Percentiles rank a stretch among this genome's conserved stretches.
Evolutionary conservation across 192 early-diverging fungal species (phyloP).

Genomic region (Pilaira anomala): DNA sequence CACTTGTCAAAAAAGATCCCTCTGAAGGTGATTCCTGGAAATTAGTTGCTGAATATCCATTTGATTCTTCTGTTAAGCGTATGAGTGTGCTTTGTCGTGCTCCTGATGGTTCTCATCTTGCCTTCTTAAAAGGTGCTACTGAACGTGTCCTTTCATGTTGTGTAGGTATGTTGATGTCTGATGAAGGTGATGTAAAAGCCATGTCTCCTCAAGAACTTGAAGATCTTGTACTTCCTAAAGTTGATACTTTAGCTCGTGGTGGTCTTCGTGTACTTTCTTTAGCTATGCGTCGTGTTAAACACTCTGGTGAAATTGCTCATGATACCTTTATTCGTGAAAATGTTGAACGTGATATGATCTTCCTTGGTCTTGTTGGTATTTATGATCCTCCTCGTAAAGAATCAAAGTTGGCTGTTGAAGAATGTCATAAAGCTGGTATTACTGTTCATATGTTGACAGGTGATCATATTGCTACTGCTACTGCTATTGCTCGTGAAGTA

Average conservation of each 20-base stretch:
- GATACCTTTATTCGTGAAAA: constrained; percentile 50
- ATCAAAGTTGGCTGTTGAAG: constrained; percentile 60
- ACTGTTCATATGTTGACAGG: constrained; percentile 96
- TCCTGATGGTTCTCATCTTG: constrained; percentile 40
- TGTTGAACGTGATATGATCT: constrained; percentile 69
- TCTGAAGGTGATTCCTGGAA: constrained; percentile 43
- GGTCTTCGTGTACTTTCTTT: constrained; percentile 86
- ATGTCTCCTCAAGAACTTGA: constrained; percentile 41
- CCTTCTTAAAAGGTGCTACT: constrained; percentile 89
- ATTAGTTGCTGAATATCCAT: constrained; percentile 62
- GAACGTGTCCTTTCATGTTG: constrained; percentile 84
- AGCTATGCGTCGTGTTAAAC: constrained; percentile 58
- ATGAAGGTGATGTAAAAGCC: constrained; percentile 18
- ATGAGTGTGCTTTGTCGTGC: constrained; percentile 80
- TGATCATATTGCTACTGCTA: constrained; percentile 88
- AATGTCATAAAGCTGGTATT: constrained; percentile 90
- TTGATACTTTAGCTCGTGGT: constrained; percentile 68
- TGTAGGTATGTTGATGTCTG: constrained; percentile 44
- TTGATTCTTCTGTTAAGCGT: constrained; percentile 79
- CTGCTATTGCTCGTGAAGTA: constrained; percentile 87
- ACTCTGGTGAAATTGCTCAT: constrained; percentile 18
- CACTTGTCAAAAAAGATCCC: constrained; percentile 40
- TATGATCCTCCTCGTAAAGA: constrained; percentile 87
- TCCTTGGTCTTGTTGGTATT: constrained; percentile 87
- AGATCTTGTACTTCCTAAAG: constrained; percentile 52